Evolutionary conservation across 2,329 filamentous ascomycete species (phyloP).

Genomic region (Phoma herbarum): DNA sequence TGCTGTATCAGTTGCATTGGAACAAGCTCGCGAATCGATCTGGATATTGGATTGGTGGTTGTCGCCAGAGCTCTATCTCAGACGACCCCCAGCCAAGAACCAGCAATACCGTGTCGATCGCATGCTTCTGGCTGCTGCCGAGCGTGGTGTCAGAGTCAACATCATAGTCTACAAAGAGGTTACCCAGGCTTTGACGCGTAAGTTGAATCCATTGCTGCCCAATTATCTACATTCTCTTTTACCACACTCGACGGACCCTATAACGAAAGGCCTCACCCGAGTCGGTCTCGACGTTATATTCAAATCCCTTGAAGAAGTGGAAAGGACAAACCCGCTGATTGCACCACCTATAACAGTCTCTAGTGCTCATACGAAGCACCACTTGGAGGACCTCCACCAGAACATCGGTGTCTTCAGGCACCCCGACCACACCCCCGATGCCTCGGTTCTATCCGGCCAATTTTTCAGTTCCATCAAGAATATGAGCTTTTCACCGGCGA

Average conservation of each 20-base stretch:
- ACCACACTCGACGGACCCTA: slow-evolving; percentile 51
- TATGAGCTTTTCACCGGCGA: slow-evolving; percentile 63
- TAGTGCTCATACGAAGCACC: slow-evolving; percentile 79
- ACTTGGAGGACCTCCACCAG: slow-evolving; percentile 76
- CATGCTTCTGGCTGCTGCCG: slow-evolving; percentile 81
- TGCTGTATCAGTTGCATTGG: slow-evolving; percentile 81
- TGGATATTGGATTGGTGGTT: slow-evolving; percentile 93
- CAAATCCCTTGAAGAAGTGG: slow-evolving; percentile 55
- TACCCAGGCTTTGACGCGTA: slow-evolving; percentile 79
- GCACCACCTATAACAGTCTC: slow-evolving; percentile 61
- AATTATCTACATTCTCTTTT: slow-evolving; percentile 56
- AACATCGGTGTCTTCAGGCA: slow-evolving; percentile 92
- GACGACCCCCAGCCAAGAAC: slow-evolving; percentile 81
- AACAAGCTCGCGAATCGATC: slow-evolving; percentile 78
- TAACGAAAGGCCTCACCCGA: slow-evolving; percentile 53
- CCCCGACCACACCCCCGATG: slow-evolving; percentile 84
- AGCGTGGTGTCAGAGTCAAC: slow-evolving; percentile 83
- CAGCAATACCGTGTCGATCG: slow-evolving; percentile 84
- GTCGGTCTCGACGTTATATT: slow-evolving; percentile 56
- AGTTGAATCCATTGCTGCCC: slow-evolving; percentile 60
- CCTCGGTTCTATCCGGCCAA: slow-evolving; percentile 69
- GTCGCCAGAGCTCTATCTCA: slow-evolving; percentile 85
- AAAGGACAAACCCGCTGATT: slow-evolving; percentile 57
- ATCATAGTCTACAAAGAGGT: slow-evolving; percentile 92
- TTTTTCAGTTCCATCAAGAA: slow-evolving; percentile 65